Conservation (phyloP, 306 rosid species). For the Trifolium repens region DNA sequence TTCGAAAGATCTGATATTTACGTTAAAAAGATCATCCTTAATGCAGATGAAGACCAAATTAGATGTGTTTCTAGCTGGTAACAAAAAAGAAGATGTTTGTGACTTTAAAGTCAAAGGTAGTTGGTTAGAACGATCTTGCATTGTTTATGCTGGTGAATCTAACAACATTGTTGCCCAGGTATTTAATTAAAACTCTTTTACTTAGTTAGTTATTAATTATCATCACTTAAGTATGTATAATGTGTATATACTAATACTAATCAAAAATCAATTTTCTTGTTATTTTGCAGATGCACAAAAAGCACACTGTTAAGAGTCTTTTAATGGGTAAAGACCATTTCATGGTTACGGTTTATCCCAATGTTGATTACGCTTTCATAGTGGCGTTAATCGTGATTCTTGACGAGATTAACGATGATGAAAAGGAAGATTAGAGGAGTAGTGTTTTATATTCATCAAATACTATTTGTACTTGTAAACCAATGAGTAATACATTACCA, state of each 20-base stretch:
- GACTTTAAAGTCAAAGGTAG: conserved; percentile 62
- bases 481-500: too few relatives aligned
- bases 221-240: not conserved
- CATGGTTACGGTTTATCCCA: conserved; percentile 53
- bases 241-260: not conserved
- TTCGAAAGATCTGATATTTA: conserved; percentile 40
- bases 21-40: conserved; percentile 46
- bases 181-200: not conserved
- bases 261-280: not conserved
- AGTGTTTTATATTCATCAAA: too few relatives aligned
- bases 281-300: conserved; percentile 61
- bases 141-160: conserved; percentile 61
- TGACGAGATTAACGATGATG: conserved; percentile 44
- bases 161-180: conserved; percentile 56
- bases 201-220: not conserved
- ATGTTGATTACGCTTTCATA: conserved; percentile 55
- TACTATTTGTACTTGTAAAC: too few relatives aligned
- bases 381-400: conserved; percentile 56
- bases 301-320: conserved; percentile 47
- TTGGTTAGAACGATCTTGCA: conserved; percentile 59
- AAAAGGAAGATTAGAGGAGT: too few relatives aligned
- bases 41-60: conserved; percentile 47
- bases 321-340: conserved; percentile 54
- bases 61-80: conserved; percentile 54
- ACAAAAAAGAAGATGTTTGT: conserved; percentile 50